A percentile compares a stretch with the other conserved stretches of the same genome.
Conservation (phyloP, 345 rosid species). For the Rubroshorea leprosula region DNA sequence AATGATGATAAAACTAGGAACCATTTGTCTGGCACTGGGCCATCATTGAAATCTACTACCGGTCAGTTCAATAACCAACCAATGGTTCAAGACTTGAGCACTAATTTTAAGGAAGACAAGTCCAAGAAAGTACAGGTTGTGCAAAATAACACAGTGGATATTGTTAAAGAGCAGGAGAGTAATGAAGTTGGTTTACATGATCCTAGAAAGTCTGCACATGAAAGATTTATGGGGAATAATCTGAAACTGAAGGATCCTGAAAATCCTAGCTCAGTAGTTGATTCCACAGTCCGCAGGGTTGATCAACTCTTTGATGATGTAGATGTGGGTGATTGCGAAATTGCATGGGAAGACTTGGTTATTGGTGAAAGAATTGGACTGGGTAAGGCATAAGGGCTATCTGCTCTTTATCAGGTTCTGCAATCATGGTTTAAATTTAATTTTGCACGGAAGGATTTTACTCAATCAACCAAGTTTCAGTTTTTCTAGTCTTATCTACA, state of each 20-base stretch:
- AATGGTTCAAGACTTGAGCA: conserved; percentile 30
- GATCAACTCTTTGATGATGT: conserved; percentile 83
- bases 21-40: conserved; percentile 30
- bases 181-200: conserved; percentile 45
- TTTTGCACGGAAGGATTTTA: neutral
- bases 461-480: neutral
- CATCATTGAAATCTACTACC: conserved; percentile 33
- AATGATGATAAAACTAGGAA: conserved; percentile 37
- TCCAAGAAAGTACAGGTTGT: conserved; percentile 26
- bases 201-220: conserved; percentile 45
- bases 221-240: conserved; percentile 46
- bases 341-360: conserved; percentile 95
- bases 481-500: neutral
- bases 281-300: conserved; percentile 40
- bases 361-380: conserved; percentile 98
- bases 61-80: conserved; percentile 31
- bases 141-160: conserved; percentile 27
- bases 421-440: neutral
- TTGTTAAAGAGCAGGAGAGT: conserved; percentile 28
- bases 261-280: conserved; percentile 58
- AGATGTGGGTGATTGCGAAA: conserved; percentile 91
- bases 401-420: conserved; percentile 3
- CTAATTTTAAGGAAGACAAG: conserved; percentile 31
- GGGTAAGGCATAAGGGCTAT: conserved; percentile 41
- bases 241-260: conserved; percentile 56